Evolutionary conservation across 805 yeast genomes (phyloP), one percentile per base, ranked within the genome.

Genomic region (Metschnikowia corniflorae): DNA sequence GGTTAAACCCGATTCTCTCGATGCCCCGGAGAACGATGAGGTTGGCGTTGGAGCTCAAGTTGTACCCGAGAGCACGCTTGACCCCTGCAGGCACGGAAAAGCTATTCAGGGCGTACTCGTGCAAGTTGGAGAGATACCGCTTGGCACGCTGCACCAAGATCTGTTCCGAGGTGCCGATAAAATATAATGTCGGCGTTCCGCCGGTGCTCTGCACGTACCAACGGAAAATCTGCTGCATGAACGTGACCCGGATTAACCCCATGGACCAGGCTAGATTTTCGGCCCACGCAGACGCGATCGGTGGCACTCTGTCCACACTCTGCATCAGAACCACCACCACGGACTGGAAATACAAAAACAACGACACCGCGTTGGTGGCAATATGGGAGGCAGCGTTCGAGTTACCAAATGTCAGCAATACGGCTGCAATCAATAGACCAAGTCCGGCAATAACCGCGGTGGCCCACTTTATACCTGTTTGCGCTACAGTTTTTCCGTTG

Each of bases 251-350:
- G 49, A 89, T 86, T 42, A 89, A 70, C 2, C 97, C 97, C 84
- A 89, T 85, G 2, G 96, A 86, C 97, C 97, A 89, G 19, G 87
- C 88, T 53, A 89, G 69, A 55, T 89, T 88, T 59, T 86, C 94
- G 6, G 88, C 70, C 97, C 97, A 89, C 7, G 95, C 80, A 9
- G 84, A 73, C 7, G 95, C 96, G 53, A 89, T 86, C 13, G 96
- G 96, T 7, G 97, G 97, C 5, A 86, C 81, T 40, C 82, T 70
- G 52, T 82, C 86, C 31, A 87, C 96, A 44, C 83, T 82, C 58
- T 81, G 76, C 96, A 89, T 86, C 19, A 82, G 70, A 29, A 88
- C 79, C 34, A 88, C 78, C 22, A 85, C 95, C 21, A 85, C 88
- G 47, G 86, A 75, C 65, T 89, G 97, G 73, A 88, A 89, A 62